Conservation (phyloP, 768 basidiomycete genomes). For the Tricholoma saponaceum region DNA sequence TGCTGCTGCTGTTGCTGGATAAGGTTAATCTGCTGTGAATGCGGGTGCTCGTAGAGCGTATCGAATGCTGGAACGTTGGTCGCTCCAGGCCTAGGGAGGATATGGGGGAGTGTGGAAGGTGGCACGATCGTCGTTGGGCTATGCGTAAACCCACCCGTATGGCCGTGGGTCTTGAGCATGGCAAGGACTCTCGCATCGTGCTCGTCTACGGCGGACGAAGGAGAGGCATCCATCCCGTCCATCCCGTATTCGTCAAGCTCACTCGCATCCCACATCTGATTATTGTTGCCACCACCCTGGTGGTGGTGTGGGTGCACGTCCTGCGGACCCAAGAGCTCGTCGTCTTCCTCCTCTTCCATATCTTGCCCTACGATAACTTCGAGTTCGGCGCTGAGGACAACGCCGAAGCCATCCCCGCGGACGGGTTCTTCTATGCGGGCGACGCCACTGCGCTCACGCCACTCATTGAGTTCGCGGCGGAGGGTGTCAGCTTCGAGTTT, state of each 20-base stretch:
- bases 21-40: neutral
- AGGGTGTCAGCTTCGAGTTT: constrained; percentile 84
- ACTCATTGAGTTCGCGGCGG: constrained; percentile 89
- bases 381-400: constrained; percentile 67
- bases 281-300: constrained; percentile 15
- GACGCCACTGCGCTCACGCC: constrained; percentile 76
- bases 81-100: constrained; percentile 13
- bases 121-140: constrained; percentile 2
- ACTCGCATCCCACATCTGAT: constrained; percentile 12
- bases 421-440: constrained; percentile 70
- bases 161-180: constrained; percentile 14
- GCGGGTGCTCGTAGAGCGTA: constrained; percentile 11
- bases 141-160: constrained; percentile 12
- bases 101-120: constrained; percentile 11
- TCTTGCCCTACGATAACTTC: constrained; percentile 53
- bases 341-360: constrained; percentile 53
- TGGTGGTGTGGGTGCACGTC: constrained; percentile 33
- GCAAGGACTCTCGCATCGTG: constrained; percentile 13
- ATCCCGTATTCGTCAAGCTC: constrained; percentile 15
- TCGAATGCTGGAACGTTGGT: constrained; percentile 20
- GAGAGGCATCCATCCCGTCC: constrained; percentile 11
- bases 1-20: constrained; percentile 12
- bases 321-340: constrained; percentile 8
- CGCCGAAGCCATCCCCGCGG: constrained; percentile 66
- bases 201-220: constrained; percentile 26